Evolutionary conservation across 2,329 filamentous ascomycete species (phyloP).

Genomic region (Teratosphaeria pseudoeucalypti): DNA sequence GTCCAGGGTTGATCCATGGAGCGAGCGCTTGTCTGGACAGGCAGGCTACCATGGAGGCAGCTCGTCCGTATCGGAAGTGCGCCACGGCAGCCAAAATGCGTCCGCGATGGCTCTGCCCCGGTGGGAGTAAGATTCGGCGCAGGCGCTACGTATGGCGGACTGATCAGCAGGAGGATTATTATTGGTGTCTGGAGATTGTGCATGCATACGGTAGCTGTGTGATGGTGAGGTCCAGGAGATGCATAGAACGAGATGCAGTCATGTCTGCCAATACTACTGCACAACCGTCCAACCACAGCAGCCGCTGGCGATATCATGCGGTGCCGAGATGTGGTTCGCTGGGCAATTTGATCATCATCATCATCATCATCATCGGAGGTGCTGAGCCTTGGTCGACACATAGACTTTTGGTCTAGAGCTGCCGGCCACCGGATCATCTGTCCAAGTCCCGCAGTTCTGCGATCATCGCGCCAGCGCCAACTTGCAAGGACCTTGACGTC

Average conservation of each 20-base stretch:
- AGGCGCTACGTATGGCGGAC: no score
- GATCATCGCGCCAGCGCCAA: not conserved
- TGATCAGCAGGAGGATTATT: no score
- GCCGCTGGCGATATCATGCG: not conserved
- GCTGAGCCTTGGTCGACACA: not conserved
- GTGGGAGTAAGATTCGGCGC: not conserved
- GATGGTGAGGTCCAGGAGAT: not conserved
- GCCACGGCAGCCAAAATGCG: not conserved
- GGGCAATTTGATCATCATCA: not conserved
- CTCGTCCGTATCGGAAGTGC: not conserved
- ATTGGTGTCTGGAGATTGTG: not conserved
- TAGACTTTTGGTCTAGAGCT: not conserved
- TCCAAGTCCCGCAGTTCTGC: not conserved
- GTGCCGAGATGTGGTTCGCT: not conserved
- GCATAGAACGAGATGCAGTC: not conserved
- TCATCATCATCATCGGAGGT: not conserved
- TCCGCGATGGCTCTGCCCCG: no score
- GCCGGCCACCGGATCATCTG: not conserved
- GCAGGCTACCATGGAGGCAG: not conserved
- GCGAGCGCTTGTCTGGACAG: not conserved
- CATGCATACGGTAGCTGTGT: not conserved
- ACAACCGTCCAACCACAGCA: not conserved
- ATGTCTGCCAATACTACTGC: not conserved
- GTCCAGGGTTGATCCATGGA: not conserved
- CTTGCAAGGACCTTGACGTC: no score